Evolutionary conservation across 1,139 yeast species (phyloP), one percentile per base, ranked within the genome.

Genomic region (Taphrina betulina): DNA sequence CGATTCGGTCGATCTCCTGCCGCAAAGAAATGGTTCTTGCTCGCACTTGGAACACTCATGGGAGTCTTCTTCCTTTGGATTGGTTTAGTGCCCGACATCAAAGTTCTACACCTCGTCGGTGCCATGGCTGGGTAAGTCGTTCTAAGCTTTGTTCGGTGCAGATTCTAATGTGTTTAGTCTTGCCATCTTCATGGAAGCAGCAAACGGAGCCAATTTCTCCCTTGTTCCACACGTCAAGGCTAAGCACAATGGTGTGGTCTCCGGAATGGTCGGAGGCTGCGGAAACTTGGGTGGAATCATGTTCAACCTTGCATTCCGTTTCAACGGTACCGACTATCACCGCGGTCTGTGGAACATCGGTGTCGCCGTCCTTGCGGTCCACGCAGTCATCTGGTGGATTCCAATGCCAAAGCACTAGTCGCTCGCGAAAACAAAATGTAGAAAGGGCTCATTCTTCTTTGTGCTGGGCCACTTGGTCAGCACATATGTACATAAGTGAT

Each of bases 131-230:
- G 69, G n/a, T n/a, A n/a, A n/a, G n/a, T n/a, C n/a, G n/a, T n/a
- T n/a, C n/a, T n/a, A n/a, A n/a, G n/a, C n/a, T n/a, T n/a, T n/a
- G n/a, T n/a, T n/a, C n/a, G n/a, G n/a, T n/a, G n/a, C n/a, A n/a
- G n/a, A n/a, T n/a, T n/a, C n/a, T n/a, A n/a, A n/a, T n/a, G n/a
- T n/a, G n/a, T n/a, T n/a, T n/a, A n/a, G n/a, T 22, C 63, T 68
- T 68, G 62, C 65, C 34, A 55, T 67, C 22, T 69, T 67, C 45
- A 67, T 69, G 70, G 72, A 69, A 50, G 69, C 69, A 64, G 72
- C 67, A 19, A 69, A 69, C 52, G 72, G 72, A 51, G 72, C 72
- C n/a, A 67, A 67, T 48, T 69, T 67, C 59, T 62, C 71, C 1
- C 57, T 67, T 5, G 72, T 69, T 8, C 71, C 71, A 2, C 69